These are phyloP conservation scores for Garcia nutans DNA, from an alignment of 345 rosid genomes.

Conservation along the genomic window DNA sequence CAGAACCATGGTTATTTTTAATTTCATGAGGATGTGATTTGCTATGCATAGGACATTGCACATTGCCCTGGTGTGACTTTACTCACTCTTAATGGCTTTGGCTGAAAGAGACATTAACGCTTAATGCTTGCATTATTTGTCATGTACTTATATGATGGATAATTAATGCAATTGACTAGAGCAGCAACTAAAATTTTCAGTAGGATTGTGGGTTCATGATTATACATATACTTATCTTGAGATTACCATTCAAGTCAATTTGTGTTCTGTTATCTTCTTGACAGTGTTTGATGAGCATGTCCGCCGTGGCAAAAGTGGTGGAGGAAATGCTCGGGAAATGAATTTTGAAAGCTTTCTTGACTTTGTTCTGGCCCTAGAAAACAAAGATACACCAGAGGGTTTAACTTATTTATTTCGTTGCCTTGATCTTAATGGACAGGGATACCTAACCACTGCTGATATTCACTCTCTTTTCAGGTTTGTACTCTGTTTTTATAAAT, in stretches of 20 bases:
- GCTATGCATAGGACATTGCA: neutral
- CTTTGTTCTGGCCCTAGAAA: slow-evolving; percentile 93
- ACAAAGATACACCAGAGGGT: slow-evolving; percentile 97
- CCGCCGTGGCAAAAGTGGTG: slow-evolving; percentile 68
- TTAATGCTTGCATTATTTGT: no score
- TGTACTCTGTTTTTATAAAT: neutral
- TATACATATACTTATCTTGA: neutral
- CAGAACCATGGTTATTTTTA: neutral
- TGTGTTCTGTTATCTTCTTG: slow-evolving; percentile 17
- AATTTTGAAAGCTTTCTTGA: slow-evolving; percentile 91
- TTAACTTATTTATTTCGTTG: slow-evolving; percentile 89
- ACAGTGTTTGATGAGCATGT: slow-evolving; percentile 95
- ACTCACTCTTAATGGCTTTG: neutral
- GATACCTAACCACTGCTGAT: slow-evolving; percentile 92
- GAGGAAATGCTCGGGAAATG: slow-evolving; percentile 85
- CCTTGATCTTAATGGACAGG: slow-evolving; percentile 87
- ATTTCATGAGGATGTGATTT: neutral
- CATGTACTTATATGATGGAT: neutral
- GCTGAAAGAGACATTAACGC: neutral
- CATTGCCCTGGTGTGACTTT: neutral
- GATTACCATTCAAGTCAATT: neutral
- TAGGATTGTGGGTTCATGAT: no score
- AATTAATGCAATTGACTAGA: neutral
- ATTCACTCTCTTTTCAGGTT: slow-evolving; percentile 99
- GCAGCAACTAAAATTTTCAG: no score